Base-by-base conservation (phyloP, 805 yeast genomes). In the Candida incommunis region DNA sequence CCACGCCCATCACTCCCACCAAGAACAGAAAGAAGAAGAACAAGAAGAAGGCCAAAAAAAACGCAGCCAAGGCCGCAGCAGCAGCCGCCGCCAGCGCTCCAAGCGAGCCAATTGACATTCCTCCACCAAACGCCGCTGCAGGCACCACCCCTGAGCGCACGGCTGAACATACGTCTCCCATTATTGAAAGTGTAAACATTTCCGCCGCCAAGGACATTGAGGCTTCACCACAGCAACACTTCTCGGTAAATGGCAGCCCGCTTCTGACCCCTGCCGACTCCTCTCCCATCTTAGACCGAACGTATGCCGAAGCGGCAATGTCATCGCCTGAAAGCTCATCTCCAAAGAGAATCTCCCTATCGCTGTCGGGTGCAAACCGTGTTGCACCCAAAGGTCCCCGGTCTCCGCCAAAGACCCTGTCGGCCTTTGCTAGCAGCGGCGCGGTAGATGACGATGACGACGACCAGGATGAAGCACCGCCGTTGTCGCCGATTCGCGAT, bases 341-440 rank as follows among this genome's bases (percentile, higher is more conserved):
- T 5, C 37, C 37, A 31, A 31, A 31, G 20, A 11, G 37, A 5
- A 31, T 31, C 20, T 31, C 37, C n/a, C 20, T 31, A 11, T 9
- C 37, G 5, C 37, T 31, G 13, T 9, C 20, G 9, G 20, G 20
- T n/a, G 18, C 18, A 9, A 9, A 7, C 5, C 37, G 37, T 5
- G n/a, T 31, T 5, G 37, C 37, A n/a, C 37, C 37, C 11, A 31
- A 16, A 16, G 37, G 37, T n/a, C 37, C 37, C 7, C 13, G 37
- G 11, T 31, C 37, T 16, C 37, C 37, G 20, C 37, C 37, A 31
- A 31, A 31, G 18, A 31, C 37, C 7, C 37, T 31, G 7, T 31
- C 37, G 5, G 37, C 37, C 18, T 46, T 46, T 22, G 48, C 44
- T 23, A 31, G 43, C 4, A 35, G 41, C n/a, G 49, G 44, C 34